A percentile compares a stretch with the other conserved stretches of the same genome.
Evolutionary conservation across 2,329 filamentous ascomycete species (phyloP).

Genomic region (Cordyceps tenuipes): DNA sequence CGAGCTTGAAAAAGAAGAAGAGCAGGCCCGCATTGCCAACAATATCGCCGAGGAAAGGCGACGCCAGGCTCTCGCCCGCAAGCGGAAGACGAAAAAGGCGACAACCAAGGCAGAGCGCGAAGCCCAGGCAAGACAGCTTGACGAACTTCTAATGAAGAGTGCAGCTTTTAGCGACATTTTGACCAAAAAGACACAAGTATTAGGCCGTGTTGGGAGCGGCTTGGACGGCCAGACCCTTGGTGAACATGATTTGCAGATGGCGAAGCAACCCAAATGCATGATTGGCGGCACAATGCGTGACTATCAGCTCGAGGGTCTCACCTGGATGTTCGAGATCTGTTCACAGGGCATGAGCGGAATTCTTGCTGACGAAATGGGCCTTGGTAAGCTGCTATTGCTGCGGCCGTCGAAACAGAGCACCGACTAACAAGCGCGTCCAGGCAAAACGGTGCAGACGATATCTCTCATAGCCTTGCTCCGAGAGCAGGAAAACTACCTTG

Average conservation of each 20-base stretch:
- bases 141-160: constrained; percentile 51
- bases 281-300: constrained; percentile 84
- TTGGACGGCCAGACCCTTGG: constrained; percentile 52
- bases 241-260: constrained; percentile 65
- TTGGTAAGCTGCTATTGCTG: constrained; percentile 38
- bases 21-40: constrained; percentile 27
- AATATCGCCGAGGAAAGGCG: constrained; percentile 42
- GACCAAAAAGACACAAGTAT: constrained; percentile 53
- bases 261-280: constrained; percentile 76
- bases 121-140: constrained; percentile 49
- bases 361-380: constrained; percentile 87
- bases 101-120: constrained; percentile 47
- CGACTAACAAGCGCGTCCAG: constrained; percentile 28
- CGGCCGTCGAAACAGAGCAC: not conserved
- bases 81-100: constrained; percentile 40
- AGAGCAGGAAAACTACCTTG: constrained; percentile 73
- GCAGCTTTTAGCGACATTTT: constrained; percentile 54
- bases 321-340: constrained; percentile 84
- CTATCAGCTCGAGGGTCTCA: constrained; percentile 89
- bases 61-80: constrained; percentile 28
- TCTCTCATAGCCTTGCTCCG: constrained; percentile 78
- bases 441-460: constrained; percentile 89
- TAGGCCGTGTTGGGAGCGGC: constrained; percentile 53
- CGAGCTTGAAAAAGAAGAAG: constrained; percentile 28
- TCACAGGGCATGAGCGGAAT: constrained; percentile 84